Evolutionary conservation across 2,329 filamentous ascomycete species (phyloP).

Genomic region (Colletotrichum gigasporum): DNA sequence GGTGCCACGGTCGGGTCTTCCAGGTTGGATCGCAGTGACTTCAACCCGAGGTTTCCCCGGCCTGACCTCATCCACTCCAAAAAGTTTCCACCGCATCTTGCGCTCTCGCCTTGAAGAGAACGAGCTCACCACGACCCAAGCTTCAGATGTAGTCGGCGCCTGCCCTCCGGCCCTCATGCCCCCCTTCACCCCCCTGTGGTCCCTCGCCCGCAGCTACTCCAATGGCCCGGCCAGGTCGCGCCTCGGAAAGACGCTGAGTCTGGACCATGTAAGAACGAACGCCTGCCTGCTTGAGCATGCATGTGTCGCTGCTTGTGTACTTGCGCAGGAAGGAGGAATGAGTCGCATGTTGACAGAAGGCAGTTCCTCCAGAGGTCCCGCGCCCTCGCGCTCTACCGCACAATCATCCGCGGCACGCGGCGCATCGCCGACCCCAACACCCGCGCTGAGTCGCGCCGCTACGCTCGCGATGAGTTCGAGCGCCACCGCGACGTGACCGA

Average conservation of each 20-base stretch:
- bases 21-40: no score
- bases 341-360: not conserved
- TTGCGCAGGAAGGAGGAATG: no score
- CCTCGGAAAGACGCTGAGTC: conserved; percentile 57
- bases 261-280: conserved; percentile 63
- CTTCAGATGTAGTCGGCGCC: conserved; percentile 17
- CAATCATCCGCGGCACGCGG: conserved; percentile 63
- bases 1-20: no score
- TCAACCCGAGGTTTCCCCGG: conserved; percentile 29
- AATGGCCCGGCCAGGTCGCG: conserved; percentile 44
- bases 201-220: conserved; percentile 46
- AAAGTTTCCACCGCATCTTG: conserved; percentile 12
- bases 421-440: conserved; percentile 61
- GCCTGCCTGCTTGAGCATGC: not conserved
- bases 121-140: no score
- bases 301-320: not conserved
- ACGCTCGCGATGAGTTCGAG: conserved; percentile 70
- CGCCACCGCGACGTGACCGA: conserved; percentile 66
- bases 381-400: conserved; percentile 66
- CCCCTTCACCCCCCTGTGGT: conserved; percentile 14
- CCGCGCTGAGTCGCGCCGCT: conserved; percentile 64
- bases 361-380: conserved; percentile 69
- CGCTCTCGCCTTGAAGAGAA: not conserved
- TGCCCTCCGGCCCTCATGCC: conserved; percentile 7
- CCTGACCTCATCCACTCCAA: conserved; percentile 28